Base-by-base conservation (phyloP, 768 basidiomycete species). In the Termitomyces sp. region DNA sequence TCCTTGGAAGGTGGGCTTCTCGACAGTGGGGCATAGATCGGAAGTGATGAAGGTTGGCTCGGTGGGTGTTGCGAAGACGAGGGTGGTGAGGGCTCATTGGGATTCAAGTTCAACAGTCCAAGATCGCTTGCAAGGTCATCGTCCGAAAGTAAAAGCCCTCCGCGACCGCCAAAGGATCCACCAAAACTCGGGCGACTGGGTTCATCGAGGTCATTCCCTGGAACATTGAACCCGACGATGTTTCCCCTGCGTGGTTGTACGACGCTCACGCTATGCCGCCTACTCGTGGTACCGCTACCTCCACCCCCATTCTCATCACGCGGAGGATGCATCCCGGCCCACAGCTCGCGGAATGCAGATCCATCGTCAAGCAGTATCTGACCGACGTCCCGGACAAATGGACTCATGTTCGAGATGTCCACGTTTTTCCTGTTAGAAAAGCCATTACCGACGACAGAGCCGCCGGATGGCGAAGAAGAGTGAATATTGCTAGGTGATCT, bases 351-450 rank as follows among this genome's bases (percentile, higher is more conserved):
- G 66, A 91, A 84, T 0, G 86, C 86, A 0, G 86, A 83, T 4
- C 84, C 85, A 59, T 92, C 90, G 67, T 92, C 90, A 53, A 88
- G 73, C 39, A 92, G 73, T 59, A 93, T 91, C 73, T 89, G 86
- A 7, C 84, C 86, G 18, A 94, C 89, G 71, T 94, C 91, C 24
- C 92, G 79, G n/a, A 91, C 84, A 70, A 94, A 94, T 0, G 92
- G 92, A 64, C 85, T 87, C 83, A 91, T 90, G 71, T 93, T 94
- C 35, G 90, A 89, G 45, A 84, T 73, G 73, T 92, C 81, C 52
- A 54, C 65, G 56, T 70, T 66, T 63, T 74, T 78, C 69, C 75
- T 76, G 61, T 79, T 76, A 59, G 77, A 75, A 73, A 76, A 75
- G 67, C 79, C 82, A 73, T 82, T 84, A 68, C 77, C 74, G 61